Conservation (phyloP, 345 rosid genomes). For the Eucalyptus guilfoylei region DNA sequence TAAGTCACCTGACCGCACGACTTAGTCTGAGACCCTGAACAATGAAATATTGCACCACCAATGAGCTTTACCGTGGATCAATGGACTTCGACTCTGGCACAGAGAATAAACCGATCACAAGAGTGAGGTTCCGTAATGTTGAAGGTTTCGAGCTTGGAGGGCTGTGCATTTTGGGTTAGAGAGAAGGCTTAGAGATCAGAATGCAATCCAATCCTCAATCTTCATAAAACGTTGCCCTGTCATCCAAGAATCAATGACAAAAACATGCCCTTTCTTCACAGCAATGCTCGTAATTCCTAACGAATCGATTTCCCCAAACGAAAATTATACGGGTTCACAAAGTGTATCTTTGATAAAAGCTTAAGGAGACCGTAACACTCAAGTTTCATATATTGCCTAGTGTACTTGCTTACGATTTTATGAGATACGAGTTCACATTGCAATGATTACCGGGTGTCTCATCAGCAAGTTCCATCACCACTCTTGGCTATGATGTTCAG, state of each 20-base stretch:
- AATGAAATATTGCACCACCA: not conserved
- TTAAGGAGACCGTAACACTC: not conserved
- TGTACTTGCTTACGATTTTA: not conserved
- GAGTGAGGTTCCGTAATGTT: not conserved
- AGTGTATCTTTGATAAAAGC: not conserved
- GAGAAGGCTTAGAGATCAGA: not conserved
- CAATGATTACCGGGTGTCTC: not conserved
- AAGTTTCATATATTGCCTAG: not conserved
- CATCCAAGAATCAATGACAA: not conserved
- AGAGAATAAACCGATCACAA: not conserved
- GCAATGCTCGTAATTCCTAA: not conserved
- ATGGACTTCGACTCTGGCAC: not conserved
- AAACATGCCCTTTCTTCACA: not conserved
- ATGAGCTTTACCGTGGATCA: not conserved
- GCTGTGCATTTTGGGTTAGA: not conserved
- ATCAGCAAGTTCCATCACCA: not conserved
- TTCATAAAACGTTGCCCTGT: not conserved
- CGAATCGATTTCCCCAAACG: not conserved
- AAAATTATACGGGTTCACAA: not conserved
- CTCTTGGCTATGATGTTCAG: not conserved
- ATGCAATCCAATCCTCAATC: not conserved
- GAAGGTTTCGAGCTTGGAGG: not conserved
- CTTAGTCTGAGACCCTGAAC: not conserved
- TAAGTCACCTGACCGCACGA: not conserved
- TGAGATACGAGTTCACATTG: not conserved